These are phyloP conservation scores for Aotearoamyces nothofagi DNA, from an alignment of 2,329 filamentous ascomycete species.

Conservation along the genomic window DNA sequence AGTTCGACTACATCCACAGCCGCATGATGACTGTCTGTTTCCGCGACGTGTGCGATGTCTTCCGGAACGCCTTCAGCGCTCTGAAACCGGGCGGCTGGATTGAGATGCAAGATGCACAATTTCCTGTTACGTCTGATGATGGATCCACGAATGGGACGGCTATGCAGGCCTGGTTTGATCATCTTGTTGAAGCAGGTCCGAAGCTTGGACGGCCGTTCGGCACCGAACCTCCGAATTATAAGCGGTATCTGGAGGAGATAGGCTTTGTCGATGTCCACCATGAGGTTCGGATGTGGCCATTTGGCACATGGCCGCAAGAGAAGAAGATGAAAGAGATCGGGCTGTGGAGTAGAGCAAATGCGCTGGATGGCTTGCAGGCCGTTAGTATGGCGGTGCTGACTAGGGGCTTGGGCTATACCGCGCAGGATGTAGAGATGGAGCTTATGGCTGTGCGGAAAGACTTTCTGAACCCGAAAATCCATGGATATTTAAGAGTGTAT, in stretches of 20 bases:
- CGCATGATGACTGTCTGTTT: constrained; percentile 3
- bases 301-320: constrained; percentile 24
- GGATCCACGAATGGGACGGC: not conserved
- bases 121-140: not conserved
- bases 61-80: not conserved
- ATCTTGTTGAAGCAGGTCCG: not conserved
- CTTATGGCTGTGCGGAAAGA: constrained; percentile 1
- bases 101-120: constrained; percentile 2
- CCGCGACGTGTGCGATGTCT: not conserved
- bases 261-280: constrained; percentile 27
- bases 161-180: not conserved
- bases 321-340: constrained; percentile 22
- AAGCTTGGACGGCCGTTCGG: not conserved
- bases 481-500: constrained; percentile 1
- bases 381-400: constrained; percentile 1
- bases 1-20: constrained; percentile 10
- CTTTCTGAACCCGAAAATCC: not conserved
- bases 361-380: not conserved
- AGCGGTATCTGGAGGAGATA: constrained; percentile 14
- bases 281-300: constrained; percentile 22
- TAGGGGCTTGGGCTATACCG: not conserved
- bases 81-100: constrained; percentile 2
- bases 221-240: constrained; percentile 2
- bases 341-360: not conserved
- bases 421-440: constrained; percentile 1